Percentiles rank a stretch among this genome's conserved stretches.
Evolutionary conservation across 2,329 filamentous ascomycete species (phyloP).

Genomic region (Ceratocystis albifundus): DNA sequence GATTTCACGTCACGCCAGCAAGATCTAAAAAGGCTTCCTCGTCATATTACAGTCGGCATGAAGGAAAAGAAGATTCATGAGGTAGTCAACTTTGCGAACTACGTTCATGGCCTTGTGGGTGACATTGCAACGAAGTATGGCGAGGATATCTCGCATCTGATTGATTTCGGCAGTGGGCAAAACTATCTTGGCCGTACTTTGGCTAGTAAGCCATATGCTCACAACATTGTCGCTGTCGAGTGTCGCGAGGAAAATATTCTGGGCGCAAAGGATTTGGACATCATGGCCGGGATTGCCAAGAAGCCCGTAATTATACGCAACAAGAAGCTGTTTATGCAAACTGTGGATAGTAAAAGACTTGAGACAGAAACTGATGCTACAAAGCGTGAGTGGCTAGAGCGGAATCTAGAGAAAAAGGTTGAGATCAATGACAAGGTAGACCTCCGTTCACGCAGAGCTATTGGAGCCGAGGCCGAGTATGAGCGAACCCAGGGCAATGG

Average conservation of each 20-base stretch:
- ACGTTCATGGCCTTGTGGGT: slow-evolving; percentile 52
- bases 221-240: slow-evolving; percentile 82
- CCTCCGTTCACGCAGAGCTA: slow-evolving; percentile 40
- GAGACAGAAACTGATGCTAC: slow-evolving; percentile 35
- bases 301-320: slow-evolving; percentile 65
- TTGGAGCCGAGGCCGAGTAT: slow-evolving; percentile 39
- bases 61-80: slow-evolving; percentile 93
- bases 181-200: slow-evolving; percentile 88
- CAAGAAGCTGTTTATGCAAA: slow-evolving; percentile 61
- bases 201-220: slow-evolving; percentile 74
- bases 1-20: slow-evolving; percentile 40
- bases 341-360: slow-evolving; percentile 39
- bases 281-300: slow-evolving; percentile 64
- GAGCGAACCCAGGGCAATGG: slow-evolving; percentile 51
- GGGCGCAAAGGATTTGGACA: slow-evolving; percentile 72
- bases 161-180: slow-evolving; percentile 93
- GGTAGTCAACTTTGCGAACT: slow-evolving; percentile 80
- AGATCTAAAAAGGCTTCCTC: slow-evolving; percentile 49
- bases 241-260: slow-evolving; percentile 75
- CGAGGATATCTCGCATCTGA: slow-evolving; percentile 64
- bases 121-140: slow-evolving; percentile 47
- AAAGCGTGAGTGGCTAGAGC: slow-evolving; percentile 26
- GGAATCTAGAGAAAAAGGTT: slow-evolving; percentile 22
- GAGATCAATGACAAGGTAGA: slow-evolving; percentile 30
- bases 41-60: slow-evolving; percentile 76